These are phyloP conservation scores for Penicillium cataractarum DNA, from an alignment of 495 filamentous ascomycete genomes.

Conservation along the genomic window DNA sequence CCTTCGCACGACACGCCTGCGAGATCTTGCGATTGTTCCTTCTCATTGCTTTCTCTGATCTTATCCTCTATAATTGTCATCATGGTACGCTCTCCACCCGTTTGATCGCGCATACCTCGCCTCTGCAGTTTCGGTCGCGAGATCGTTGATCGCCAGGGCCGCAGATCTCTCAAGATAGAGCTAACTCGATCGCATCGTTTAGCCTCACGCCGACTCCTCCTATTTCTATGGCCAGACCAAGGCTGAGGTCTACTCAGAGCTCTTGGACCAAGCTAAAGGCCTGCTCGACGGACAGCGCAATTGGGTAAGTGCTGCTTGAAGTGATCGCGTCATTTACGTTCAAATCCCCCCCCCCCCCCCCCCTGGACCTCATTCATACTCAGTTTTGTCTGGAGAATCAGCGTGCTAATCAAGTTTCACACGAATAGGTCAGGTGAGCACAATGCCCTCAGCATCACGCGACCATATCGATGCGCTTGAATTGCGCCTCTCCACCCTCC, in stretches of 20 bases:
- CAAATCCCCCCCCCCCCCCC: no score
- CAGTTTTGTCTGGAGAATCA: neutral
- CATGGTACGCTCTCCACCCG: conserved; percentile 5
- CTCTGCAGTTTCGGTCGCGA: neutral
- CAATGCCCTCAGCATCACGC: neutral
- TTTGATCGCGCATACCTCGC: neutral
- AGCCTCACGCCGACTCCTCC: conserved; percentile 89
- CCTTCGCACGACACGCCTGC: neutral
- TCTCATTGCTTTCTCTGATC: neutral
- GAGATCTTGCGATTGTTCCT: neutral
- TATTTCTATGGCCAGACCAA: conserved; percentile 74
- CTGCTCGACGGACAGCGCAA: conserved; percentile 81
- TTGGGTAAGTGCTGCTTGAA: conserved; percentile 63
- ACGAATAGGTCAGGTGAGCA: conserved; percentile 61
- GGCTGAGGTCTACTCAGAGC: conserved; percentile 73
- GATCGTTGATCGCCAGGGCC: conserved; percentile 5
- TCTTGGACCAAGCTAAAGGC: conserved; percentile 69
- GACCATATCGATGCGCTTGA: neutral
- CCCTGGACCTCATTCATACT: neutral
- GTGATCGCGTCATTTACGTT: conserved; percentile 4
- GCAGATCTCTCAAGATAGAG: conserved; percentile 6
- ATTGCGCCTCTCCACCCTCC: neutral
- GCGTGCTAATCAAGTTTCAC: conserved; percentile 16
- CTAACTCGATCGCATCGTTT: conserved; percentile 7
- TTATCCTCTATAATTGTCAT: neutral